Conservation (phyloP, 768 basidiomycete species). For the Lactifluus subvellereus region DNA sequence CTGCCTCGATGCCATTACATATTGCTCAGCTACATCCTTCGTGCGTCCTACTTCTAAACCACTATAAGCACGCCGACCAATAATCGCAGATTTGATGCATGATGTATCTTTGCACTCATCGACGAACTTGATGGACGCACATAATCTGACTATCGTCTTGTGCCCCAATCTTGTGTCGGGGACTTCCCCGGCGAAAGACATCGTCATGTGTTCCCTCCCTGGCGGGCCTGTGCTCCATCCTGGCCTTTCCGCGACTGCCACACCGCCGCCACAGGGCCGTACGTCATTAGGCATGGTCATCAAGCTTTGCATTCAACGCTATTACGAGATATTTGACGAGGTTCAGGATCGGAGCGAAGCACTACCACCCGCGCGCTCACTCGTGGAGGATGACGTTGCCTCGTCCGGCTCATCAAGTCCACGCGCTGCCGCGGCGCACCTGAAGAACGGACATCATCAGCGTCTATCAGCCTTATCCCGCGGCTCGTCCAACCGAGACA, state of each 20-base stretch:
- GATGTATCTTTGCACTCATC: slow-evolving; percentile 66
- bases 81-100: slow-evolving; percentile 60
- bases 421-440: slow-evolving; percentile 10
- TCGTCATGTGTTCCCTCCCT: slow-evolving; percentile 64
- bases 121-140: slow-evolving; percentile 74
- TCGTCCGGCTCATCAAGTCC: slow-evolving; percentile 14
- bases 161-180: slow-evolving; percentile 75
- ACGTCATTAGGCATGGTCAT: slow-evolving; percentile 68
- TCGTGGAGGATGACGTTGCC: slow-evolving; percentile 8
- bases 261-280: slow-evolving; percentile 39
- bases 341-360: slow-evolving; percentile 66
- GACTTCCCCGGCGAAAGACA: slow-evolving; percentile 61
- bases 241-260: slow-evolving; percentile 25
- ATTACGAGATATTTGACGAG: slow-evolving; percentile 85
- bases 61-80: not conserved
- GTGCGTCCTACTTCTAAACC: slow-evolving; percentile 14
- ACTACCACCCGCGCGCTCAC: slow-evolving; percentile 29
- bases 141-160: slow-evolving; percentile 75
- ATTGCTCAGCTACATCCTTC: slow-evolving; percentile 54
- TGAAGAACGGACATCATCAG: slow-evolving; percentile 8
- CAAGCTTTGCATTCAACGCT: slow-evolving; percentile 73
- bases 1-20: slow-evolving; percentile 70
- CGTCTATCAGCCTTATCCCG: slow-evolving; percentile 22
- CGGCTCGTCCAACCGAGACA: slow-evolving; percentile 28
- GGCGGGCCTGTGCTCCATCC: slow-evolving; percentile 39